These are phyloP conservation scores for Pyrenophora tritici-repentis DNA, from an alignment of 2,329 filamentous ascomycete species.

Conservation along the genomic window DNA sequence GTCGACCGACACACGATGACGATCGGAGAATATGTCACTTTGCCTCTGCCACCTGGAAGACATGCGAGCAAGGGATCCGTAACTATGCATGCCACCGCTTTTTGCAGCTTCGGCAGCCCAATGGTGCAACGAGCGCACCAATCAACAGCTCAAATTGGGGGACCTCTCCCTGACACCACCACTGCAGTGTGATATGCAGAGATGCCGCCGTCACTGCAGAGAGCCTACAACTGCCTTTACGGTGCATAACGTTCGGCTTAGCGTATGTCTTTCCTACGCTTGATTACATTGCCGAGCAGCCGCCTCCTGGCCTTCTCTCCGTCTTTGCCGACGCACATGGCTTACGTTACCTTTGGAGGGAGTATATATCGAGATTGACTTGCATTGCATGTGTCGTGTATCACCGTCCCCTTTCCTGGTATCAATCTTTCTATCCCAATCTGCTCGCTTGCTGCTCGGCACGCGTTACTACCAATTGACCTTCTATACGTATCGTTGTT, in stretches of 20 bases:
- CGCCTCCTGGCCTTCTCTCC: conserved; percentile 26
- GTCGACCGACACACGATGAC: conserved; percentile 15
- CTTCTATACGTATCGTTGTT: conserved; percentile 1
- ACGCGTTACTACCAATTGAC: conserved; percentile 10
- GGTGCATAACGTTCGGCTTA: conserved; percentile 24
- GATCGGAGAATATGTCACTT: conserved; percentile 22
- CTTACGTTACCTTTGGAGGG: conserved; percentile 33
- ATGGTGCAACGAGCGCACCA: conserved; percentile 35
- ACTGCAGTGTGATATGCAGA: conserved; percentile 42
- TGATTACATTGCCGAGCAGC: conserved; percentile 25
- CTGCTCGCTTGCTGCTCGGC: conserved; percentile 18
- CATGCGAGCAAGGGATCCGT: conserved; percentile 37
- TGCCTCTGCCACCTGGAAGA: conserved; percentile 26
- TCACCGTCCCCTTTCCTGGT: conserved; percentile 26
- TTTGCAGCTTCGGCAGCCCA: conserved; percentile 27
- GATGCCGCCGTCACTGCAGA: conserved; percentile 37
- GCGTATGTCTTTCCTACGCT: conserved; percentile 21
- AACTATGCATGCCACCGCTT: conserved; percentile 41
- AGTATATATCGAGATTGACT: conserved; percentile 43
- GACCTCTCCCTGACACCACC: conserved; percentile 28
- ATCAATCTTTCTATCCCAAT: conserved; percentile 25
- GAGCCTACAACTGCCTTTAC: conserved; percentile 33
- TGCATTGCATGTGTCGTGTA: conserved; percentile 44
- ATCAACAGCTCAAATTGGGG: conserved; percentile 25
- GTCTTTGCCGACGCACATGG: conserved; percentile 40